phyloP scores from a whole-genome alignment of 1,284 basidiomycete genomes.

The Ceratobasidium theobromae region DNA sequence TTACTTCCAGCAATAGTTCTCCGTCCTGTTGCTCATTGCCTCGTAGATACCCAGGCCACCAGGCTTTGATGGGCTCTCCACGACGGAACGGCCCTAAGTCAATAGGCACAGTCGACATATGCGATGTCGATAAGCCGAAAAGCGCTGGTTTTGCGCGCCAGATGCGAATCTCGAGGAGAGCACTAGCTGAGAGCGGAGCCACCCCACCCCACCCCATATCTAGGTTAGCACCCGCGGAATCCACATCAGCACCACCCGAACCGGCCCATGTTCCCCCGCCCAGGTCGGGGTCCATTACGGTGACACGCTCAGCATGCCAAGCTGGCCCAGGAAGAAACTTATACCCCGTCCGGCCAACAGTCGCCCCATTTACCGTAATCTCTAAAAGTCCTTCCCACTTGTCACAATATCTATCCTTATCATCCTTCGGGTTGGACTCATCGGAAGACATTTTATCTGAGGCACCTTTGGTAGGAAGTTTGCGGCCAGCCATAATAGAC shows the following conservation, averaged over 20 bases:
- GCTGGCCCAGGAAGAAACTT: constrained; percentile 56
- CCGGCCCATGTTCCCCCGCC: constrained; percentile 14
- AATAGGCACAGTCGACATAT: constrained; percentile 60
- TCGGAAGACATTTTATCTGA: constrained; percentile 29
- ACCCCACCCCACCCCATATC: constrained; percentile 2
- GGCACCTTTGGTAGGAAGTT: constrained; percentile 44
- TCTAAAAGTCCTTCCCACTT: constrained; percentile 37
- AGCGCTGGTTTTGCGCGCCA: constrained; percentile 24
- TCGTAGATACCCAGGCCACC: constrained; percentile 71
- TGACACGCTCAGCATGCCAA: constrained; percentile 74
- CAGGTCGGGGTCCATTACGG: constrained; percentile 58
- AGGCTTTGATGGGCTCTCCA: constrained; percentile 72
- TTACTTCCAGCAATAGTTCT: constrained; percentile 68
- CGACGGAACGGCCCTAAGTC: constrained; percentile 68
- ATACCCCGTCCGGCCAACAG: constrained; percentile 69
- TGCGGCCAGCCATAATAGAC: constrained; percentile 66
- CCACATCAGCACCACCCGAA: background rate
- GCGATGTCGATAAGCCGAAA: constrained; percentile 27
- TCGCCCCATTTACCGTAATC: constrained; percentile 39
- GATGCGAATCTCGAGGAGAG: constrained; percentile 11
- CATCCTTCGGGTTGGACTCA: constrained; percentile 26
- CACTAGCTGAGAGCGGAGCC: background rate
- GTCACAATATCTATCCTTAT: background rate
- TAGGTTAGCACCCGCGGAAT: constrained; percentile 2
- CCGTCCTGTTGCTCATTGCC: constrained; percentile 50